Evolutionary conservation across 2,329 filamentous ascomycete species (phyloP).

Genomic region (Colletotrichum chrysophilum): DNA sequence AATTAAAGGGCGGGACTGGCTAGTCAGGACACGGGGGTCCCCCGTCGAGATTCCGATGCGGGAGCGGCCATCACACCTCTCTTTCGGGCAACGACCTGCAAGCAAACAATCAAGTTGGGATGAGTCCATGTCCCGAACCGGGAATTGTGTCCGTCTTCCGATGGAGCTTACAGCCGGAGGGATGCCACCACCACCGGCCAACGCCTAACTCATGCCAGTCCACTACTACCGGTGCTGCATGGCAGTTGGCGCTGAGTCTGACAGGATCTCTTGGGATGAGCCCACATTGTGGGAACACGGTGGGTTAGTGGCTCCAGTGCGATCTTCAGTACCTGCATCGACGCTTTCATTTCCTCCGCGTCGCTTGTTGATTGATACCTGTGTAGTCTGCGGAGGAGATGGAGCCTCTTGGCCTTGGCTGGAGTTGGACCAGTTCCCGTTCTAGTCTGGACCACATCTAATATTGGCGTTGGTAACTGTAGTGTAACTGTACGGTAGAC

Average conservation of each 20-base stretch:
- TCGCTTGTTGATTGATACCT: constrained; percentile 17
- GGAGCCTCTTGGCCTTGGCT: not conserved
- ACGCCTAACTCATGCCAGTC: not conserved
- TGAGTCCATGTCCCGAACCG: not conserved
- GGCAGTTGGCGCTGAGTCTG: not conserved
- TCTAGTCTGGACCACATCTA: not conserved
- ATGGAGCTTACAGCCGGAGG: not conserved
- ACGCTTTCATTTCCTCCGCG: constrained; percentile 20
- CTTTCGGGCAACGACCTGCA: constrained; percentile 10
- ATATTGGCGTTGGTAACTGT: not conserved
- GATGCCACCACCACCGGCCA: not conserved
- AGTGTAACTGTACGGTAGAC: not conserved
- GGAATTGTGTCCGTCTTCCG: not conserved
- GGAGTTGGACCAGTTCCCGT: not conserved
- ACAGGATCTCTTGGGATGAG: not conserved
- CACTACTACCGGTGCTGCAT: not conserved
- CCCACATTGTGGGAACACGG: constrained; percentile 3
- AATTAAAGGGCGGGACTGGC: constrained; percentile 14
- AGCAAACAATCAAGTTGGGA: constrained; percentile 14
- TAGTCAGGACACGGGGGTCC: constrained; percentile 6
- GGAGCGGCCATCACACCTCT: not conserved
- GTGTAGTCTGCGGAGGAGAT: constrained; percentile 1
- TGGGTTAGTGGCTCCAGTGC: constrained; percentile 11
- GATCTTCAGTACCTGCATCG: constrained; percentile 19
- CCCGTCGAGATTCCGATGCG: not conserved